Base-by-base conservation (phyloP, 2,329 filamentous ascomycete species). In the Cytospora leucostoma region DNA sequence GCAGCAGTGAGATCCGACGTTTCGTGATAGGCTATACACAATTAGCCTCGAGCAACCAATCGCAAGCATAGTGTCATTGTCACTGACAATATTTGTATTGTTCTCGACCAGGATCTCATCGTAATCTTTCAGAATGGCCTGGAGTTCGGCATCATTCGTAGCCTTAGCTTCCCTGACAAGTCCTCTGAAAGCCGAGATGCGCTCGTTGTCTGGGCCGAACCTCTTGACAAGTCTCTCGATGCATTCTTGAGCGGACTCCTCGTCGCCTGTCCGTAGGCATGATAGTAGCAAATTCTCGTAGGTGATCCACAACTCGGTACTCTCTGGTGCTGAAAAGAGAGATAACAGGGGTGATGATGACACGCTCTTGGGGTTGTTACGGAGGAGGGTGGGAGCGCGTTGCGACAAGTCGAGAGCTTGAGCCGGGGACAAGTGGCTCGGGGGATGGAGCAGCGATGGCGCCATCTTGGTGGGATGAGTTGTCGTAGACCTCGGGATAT, bases 231-330 rank as follows among this genome's bases (percentile, higher is more conserved):
- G 83, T 66, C 88, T 85, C 71, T 91, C 85, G 44, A 98, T 82
- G 72, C 91, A 91, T 69, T 87, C 75, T 68, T 87, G 86, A 32
- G 95, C 95, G 32, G 91, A 86, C 67, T 86, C 79, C 70, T 96
- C 89, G 75, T 98, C 91, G 60, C 91, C 90, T 0, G 91, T 93
- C 57, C 91, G 89, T 44, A 99, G 84, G 71, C 91, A 95, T 35
- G 92, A 87, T 38, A 95, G 79, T 68, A 98, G 80, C 19, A 98
- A 83, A 73, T 96, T 95, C 78, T 98, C 94, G 76, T 95, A 91
- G 51, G 86, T 86, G 17, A 84, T 84, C 93, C 94, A 98, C 72
- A 91, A 82, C 68, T 96, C 92, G 61, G 90, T 82, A 0, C 88
- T 88, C 74, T 97, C 93, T 35, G 83, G 74, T 1, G 82, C 76